phyloP scores from a whole-genome alignment of 352 stramenopile species.

The Phytophthora chlamydospora region DNA sequence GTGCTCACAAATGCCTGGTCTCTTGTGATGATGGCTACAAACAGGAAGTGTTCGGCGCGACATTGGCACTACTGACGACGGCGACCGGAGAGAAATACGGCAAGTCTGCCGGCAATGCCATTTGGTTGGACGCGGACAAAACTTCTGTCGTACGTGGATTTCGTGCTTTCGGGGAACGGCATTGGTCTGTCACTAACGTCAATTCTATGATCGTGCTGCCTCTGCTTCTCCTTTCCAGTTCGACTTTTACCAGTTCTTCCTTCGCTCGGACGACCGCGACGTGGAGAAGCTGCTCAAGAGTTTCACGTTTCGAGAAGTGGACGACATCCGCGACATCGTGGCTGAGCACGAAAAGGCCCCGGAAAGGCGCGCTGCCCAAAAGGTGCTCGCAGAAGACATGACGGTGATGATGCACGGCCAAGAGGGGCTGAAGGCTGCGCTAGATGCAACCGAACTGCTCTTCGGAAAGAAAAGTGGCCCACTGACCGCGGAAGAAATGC shows the following conservation, averaged over 20 bases:
- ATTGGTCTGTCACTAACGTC: conserved; percentile 7
- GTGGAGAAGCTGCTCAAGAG: conserved; percentile 97
- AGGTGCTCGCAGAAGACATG: conserved; percentile 75
- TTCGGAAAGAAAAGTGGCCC: conserved; percentile 67
- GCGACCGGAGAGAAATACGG: conserved; percentile 98
- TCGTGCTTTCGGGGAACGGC: background rate
- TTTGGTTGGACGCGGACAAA: conserved; percentile 97
- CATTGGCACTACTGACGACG: conserved; percentile 97
- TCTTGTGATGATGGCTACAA: conserved; percentile 5
- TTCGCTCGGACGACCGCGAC: conserved; percentile 90
- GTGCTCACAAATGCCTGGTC: background rate
- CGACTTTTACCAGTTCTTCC: conserved; percentile 94
- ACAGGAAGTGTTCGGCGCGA: conserved; percentile 93
- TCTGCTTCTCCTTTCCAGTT: conserved; percentile 51
- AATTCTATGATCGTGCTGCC: conserved; percentile 2
- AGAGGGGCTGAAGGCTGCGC: conserved; percentile 72
- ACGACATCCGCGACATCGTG: conserved; percentile 92
- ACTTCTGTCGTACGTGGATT: conserved; percentile 93
- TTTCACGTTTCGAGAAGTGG: conserved; percentile 96
- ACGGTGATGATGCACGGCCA: conserved; percentile 95
- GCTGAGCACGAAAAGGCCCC: conserved; percentile 76
- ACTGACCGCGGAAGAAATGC: conserved; percentile 72
- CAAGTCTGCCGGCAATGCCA: conserved; percentile 97
- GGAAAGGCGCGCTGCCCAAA: conserved; percentile 80
- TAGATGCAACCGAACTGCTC: conserved; percentile 69